Base-by-base conservation (phyloP, 495 filamentous ascomycete genomes). In the Tuber brumale region DNA sequence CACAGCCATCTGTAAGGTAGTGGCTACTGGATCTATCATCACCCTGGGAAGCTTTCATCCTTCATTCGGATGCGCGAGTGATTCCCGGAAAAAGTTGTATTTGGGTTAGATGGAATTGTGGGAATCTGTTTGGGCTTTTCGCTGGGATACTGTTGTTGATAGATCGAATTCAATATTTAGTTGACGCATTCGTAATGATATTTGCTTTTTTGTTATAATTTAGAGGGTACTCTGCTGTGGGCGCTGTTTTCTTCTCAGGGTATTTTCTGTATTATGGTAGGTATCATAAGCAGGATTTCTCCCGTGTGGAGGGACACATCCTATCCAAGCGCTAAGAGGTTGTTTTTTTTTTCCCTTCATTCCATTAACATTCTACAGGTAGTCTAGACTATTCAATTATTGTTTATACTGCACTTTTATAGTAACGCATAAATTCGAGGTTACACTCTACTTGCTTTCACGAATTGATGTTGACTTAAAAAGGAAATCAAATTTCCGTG, bases 81-180 rank as follows among this genome's bases (percentile, higher is more conserved):
- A 35, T 66, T 35, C 10, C 57, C 57, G 4, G 27, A 27, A 66
- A 66, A 66, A 66, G 14, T 66, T 66, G 57, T 66, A 18, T 66
- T 35, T 66, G 57, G 27, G 27, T 66, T 66, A 18, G 57, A 31
- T 66, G 57, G 57, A 66, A 66, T 66, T 18, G 57, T 66, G 57
- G 57, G 57, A 66, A 66, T 66, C 27, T 66, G 57, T 66, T 66
- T 31, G 14, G 57, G 57, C 57, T 66, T 66, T 66, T 66, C 57
- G 57, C 57, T 66, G 27, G 27, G 57, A 35, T 66, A 35, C 57
- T 66, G 57, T 35, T 66, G 57, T 66, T 66, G 57, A 66, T 66
- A 66, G 57, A 66, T 35, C 27, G 57, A 66, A 66, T 66, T 35
- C 35, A 66, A 66, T 27, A 31, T 35, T 66, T 66, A 66, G 57